Conservation (phyloP, 129 eudicot species). For the Escallonia rubra region DNA sequence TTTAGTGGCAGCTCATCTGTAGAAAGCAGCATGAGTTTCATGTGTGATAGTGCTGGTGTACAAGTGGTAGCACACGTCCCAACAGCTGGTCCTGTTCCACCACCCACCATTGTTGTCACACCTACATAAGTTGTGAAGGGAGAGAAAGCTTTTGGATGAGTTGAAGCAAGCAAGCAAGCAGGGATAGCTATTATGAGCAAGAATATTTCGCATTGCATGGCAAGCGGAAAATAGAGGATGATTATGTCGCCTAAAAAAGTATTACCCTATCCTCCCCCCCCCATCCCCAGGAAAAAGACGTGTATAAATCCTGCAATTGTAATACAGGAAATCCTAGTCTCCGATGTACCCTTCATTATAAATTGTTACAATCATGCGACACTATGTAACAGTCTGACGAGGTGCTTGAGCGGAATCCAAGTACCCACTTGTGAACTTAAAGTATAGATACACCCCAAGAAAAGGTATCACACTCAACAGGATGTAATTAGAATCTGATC, state of each 20-base stretch:
- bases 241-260: not conserved
- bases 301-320: no score
- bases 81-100: conserved; percentile 95
- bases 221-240: not conserved
- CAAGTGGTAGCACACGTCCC: conserved; percentile 99
- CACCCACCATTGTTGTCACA: conserved; percentile 93
- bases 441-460: no score
- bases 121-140: conserved; percentile 34
- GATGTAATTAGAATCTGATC: no score
- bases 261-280: no score
- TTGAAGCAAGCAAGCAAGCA: not conserved
- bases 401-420: no score
- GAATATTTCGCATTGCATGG: not conserved
- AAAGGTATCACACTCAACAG: no score
- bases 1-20: conserved; percentile 87
- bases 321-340: no score
- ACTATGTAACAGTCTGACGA: no score
- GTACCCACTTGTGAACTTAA: no score
- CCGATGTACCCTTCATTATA: no score
- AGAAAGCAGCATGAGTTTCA: conserved; percentile 87
- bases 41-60: conserved; percentile 83
- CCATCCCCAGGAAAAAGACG: no score
- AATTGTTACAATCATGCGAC: no score
- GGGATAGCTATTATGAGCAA: conserved; percentile 1
- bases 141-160: not conserved